Evolutionary conservation across 2,329 filamentous ascomycete genomes (phyloP).

Genomic region (Arthrobotrys pseudoclavata): DNA sequence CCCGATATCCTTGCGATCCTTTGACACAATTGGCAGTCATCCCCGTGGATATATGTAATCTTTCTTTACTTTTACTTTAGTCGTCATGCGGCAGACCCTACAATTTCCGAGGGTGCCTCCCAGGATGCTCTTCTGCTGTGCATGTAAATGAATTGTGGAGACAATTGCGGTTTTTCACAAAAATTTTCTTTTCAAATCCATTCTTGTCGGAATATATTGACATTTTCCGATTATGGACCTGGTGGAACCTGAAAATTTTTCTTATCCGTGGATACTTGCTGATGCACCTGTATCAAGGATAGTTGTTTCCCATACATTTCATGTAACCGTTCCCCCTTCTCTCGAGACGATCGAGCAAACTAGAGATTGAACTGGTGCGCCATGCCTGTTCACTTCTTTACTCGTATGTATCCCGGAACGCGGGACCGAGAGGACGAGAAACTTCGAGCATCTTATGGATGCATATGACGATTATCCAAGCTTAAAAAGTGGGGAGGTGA

Average conservation of each 20-base stretch:
- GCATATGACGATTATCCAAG: conserved; percentile 16
- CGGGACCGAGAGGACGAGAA: conserved; percentile 17
- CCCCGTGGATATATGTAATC: conserved; percentile 32
- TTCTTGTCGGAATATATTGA: conserved; percentile 37
- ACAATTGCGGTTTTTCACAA: conserved; percentile 11
- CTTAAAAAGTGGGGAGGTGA: conserved; percentile 21
- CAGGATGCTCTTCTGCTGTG: conserved; percentile 18
- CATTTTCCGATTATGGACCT: background rate
- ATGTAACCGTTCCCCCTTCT: conserved; percentile 10
- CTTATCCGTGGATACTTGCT: conserved; percentile 18
- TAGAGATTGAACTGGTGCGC: background rate
- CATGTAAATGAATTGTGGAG: conserved; percentile 35
- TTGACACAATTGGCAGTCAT: conserved; percentile 58
- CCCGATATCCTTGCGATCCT: conserved; percentile 48
- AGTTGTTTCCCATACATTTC: conserved; percentile 15
- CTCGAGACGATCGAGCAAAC: conserved; percentile 1
- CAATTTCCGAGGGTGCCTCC: conserved; percentile 49
- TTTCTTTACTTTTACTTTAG: conserved; percentile 4
- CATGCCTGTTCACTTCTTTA: conserved; percentile 10
- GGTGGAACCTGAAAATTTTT: conserved; percentile 24
- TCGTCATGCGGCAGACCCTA: conserved; percentile 42
- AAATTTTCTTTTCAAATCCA: conserved; percentile 19
- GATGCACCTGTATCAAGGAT: conserved; percentile 15
- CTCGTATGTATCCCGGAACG: conserved; percentile 20
- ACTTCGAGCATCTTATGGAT: background rate